Conservation (phyloP, 2,329 filamentous ascomycete species). For the Botryosphaeria agaves region DNA sequence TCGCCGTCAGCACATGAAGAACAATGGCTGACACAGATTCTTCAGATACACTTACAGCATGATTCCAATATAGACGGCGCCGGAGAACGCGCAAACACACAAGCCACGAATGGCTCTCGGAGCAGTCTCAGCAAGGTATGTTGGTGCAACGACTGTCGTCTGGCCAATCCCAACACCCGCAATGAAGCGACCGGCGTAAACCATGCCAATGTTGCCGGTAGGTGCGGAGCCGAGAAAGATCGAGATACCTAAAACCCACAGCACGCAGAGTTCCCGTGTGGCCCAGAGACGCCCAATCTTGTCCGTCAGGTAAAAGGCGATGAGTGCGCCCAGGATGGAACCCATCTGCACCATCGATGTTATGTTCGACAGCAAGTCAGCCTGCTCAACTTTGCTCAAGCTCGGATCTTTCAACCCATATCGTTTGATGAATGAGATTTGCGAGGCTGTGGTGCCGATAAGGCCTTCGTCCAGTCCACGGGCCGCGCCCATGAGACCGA, state of each 20-base stretch:
- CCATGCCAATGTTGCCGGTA: conserved; percentile 39
- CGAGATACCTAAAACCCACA: conserved; percentile 23
- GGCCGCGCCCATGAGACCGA: conserved; percentile 57
- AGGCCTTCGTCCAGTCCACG: conserved; percentile 68
- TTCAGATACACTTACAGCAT: too few relatives aligned
- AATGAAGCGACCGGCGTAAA: conserved; percentile 49
- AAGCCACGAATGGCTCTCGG: conserved; percentile 45
- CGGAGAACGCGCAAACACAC: conserved; percentile 54
- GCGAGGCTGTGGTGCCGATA: conserved; percentile 45
- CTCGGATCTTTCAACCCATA: conserved; percentile 17
- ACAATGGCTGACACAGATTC: too few relatives aligned
- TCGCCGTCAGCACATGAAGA: too few relatives aligned
- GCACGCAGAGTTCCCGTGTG: conserved; percentile 20
- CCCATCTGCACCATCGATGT: conserved; percentile 1
- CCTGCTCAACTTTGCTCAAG: conserved; percentile 13
- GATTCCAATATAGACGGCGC: conserved; percentile 59
- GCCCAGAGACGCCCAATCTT: conserved; percentile 25
- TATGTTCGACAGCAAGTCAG: conserved; percentile 12
- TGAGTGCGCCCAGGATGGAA: neutral
- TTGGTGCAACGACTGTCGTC: conserved; percentile 39
- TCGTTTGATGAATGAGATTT: conserved; percentile 16
- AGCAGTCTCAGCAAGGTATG: conserved; percentile 43
- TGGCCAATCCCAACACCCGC: conserved; percentile 35
- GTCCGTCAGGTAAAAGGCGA: conserved; percentile 7
- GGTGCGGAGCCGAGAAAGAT: conserved; percentile 31